Evolutionary conservation across 768 basidiomycete genomes (phyloP).

Genomic region (Panaeolus papilionaceus): DNA sequence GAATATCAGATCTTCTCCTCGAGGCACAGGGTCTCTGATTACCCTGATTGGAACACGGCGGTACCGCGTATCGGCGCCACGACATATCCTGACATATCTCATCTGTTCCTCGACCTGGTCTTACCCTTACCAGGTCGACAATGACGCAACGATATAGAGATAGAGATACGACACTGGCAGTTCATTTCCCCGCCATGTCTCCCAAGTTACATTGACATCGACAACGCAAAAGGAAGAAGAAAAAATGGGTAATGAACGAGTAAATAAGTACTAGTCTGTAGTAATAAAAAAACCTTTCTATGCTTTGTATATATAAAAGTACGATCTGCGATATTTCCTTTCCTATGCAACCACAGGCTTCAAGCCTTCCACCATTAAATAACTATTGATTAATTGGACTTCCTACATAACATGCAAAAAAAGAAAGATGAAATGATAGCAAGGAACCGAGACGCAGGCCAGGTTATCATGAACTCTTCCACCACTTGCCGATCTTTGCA

Average conservation of each 20-base stretch:
- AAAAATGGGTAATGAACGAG: constrained; percentile 6
- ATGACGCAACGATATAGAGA: neutral
- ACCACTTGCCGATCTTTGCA: constrained; percentile 89
- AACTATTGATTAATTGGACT: constrained; percentile 7
- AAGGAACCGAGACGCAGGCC: neutral
- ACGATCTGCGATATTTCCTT: constrained; percentile 6
- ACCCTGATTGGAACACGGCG: neutral
- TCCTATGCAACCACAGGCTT: neutral
- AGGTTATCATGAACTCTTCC: constrained; percentile 46
- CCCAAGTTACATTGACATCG: neutral
- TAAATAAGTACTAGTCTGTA: constrained; percentile 12
- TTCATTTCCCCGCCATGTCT: neutral
- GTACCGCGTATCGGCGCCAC: no score
- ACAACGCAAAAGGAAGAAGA: neutral
- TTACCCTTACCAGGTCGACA: neutral
- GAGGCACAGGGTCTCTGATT: constrained; percentile 9
- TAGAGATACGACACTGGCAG: neutral
- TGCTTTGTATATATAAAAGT: neutral
- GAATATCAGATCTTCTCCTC: neutral
- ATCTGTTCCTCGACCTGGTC: neutral
- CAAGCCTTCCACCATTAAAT: constrained; percentile 13
- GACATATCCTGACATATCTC: neutral
- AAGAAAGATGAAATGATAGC: constrained; percentile 10
- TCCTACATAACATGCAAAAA: neutral
- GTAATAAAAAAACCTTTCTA: constrained; percentile 9